Conservation (phyloP, 2,329 filamentous ascomycete genomes). For the Bipolaris gigantea region DNA sequence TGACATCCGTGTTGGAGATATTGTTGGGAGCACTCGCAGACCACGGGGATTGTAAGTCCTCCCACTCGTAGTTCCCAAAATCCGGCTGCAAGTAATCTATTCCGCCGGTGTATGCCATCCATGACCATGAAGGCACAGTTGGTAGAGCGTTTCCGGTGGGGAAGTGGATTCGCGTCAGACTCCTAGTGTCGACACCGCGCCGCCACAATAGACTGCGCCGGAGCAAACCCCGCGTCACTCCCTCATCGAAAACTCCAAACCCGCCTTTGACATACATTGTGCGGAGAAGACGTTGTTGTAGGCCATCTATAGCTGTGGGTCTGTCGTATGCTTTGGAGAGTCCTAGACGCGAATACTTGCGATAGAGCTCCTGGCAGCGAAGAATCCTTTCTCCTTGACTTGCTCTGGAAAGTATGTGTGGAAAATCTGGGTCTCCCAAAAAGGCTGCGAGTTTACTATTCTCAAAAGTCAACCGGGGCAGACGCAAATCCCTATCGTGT, state of each 20-base stretch:
- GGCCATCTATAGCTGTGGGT: constrained; percentile 35
- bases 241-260: constrained; percentile 37
- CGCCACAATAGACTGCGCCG: constrained; percentile 13
- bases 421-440: constrained; percentile 35
- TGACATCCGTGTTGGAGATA: background rate
- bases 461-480: background rate
- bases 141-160: background rate
- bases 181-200: background rate
- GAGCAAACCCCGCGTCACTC: constrained; percentile 8
- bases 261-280: constrained; percentile 27
- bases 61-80: constrained; percentile 16
- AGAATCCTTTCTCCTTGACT: constrained; percentile 10
- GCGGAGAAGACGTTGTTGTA: constrained; percentile 36
- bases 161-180: constrained; percentile 5
- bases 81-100: constrained; percentile 18
- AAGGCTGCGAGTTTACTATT: constrained; percentile 26
- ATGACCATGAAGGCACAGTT: constrained; percentile 17
- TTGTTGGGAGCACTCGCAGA: background rate
- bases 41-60: constrained; percentile 8
- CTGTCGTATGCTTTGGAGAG: constrained; percentile 29
- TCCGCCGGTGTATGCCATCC: constrained; percentile 21
- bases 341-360: constrained; percentile 33
- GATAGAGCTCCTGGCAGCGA: constrained; percentile 13
- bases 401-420: constrained; percentile 5
- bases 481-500: background rate